Evolutionary conservation across 345 rosid genomes (phyloP), one percentile per base, ranked within the genome.

Genomic region (Theobroma cacao): DNA sequence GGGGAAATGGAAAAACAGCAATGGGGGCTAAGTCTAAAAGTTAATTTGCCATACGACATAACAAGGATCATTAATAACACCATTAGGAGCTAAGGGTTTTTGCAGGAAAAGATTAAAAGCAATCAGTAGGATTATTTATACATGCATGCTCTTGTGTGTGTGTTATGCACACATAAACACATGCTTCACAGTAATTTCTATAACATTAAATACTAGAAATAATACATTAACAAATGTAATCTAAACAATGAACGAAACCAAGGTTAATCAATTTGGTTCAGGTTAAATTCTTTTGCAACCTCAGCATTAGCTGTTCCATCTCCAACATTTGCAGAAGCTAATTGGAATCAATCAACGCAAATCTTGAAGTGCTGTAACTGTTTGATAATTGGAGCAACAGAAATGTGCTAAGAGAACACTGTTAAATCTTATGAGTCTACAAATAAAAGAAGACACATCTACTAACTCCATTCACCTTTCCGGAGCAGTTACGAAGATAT

Each of bases 401-500:
- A 18, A 30, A 34, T 48, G 43, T 31, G 60, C 75, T 30, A 31
- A 31, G 28, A 33, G 18, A 43, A 71, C 9, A 31, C 28, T 30
- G 43, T 33, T 33, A 52, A 71, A 30, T 31, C 75, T 50, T 45
- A 18, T 41, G 31, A 30, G 43, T 33, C 45, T 72, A 47, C 9
- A 20, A n/a, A 52, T 20, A 58, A 72, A n/a, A 72, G 56, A 28
- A 50, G 45, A 52, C 33, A 33, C 30, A 72, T 72, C 75, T 12
- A 52, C 30, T 52, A 33, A 52, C 75, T n/a, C 20, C 28, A 33
- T 76, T 79, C 76, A 93, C 96, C 90, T 91, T 80, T 89, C 94
- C 26, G 98, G 96, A 74, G 96, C 93, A 82, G 96, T 89, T 69
- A 87, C 87, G 82, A 93, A 93, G 83, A 93, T 80, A 77, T 86